Evolutionary conservation across 176 grass and related monocot species (phyloP).

Genomic region (Themeda triandra): DNA sequence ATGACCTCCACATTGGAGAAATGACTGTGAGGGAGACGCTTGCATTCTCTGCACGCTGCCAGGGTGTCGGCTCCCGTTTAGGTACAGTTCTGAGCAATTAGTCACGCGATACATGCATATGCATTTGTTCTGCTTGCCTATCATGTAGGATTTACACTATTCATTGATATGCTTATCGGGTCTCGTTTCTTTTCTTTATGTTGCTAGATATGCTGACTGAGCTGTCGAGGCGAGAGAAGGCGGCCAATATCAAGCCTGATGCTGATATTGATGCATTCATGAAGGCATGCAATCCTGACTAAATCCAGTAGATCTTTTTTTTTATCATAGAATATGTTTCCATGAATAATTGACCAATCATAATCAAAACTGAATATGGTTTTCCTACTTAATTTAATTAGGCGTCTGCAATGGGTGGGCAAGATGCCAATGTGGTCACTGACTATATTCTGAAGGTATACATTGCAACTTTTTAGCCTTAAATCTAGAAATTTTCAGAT

Average conservation of each 20-base stretch:
- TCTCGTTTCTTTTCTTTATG: neutral
- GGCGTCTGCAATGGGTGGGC: constrained; percentile 35
- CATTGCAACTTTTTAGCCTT: neutral
- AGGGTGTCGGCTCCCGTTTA: constrained; percentile 56
- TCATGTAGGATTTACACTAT: neutral
- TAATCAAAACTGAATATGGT: too few species aligned
- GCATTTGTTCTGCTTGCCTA: neutral
- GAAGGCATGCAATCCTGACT: neutral
- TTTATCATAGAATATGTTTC: neutral
- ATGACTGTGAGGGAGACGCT: constrained; percentile 71
- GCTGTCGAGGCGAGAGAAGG: neutral
- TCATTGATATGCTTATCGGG: neutral
- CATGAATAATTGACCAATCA: too few species aligned
- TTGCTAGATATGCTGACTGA: neutral
- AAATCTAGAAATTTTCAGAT: neutral
- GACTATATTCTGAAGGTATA: constrained; percentile 48
- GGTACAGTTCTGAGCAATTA: constrained; percentile 14
- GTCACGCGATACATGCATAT: neutral
- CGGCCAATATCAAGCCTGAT: neutral
- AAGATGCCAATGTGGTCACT: constrained; percentile 36
- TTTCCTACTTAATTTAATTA: neutral
- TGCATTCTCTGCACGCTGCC: constrained; percentile 60
- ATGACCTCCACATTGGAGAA: constrained; percentile 66
- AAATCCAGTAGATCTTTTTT: too few species aligned
- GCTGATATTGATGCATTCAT: neutral